phyloP scores from a whole-genome alignment of 2,329 filamentous ascomycete genomes.

The Xylaria sp. region DNA sequence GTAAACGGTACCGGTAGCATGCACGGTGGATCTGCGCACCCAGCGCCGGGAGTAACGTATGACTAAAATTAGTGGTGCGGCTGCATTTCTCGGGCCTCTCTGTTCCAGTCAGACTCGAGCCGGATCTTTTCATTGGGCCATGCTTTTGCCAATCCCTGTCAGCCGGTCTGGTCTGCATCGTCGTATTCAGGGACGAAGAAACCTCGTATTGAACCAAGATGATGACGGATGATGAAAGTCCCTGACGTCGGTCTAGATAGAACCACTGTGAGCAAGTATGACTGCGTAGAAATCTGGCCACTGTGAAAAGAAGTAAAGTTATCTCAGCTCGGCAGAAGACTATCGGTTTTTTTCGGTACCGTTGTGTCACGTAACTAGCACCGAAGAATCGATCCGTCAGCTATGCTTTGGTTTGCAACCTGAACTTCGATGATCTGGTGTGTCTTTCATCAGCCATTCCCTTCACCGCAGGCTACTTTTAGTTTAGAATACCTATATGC shows the following conservation, averaged over 20 bases:
- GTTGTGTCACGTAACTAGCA: constrained; percentile 8
- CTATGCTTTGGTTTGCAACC: neutral
- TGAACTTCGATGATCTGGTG: neutral
- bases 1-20: neutral
- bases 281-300: neutral
- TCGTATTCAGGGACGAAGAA: neutral
- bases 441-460: neutral
- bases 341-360: neutral
- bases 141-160: too few species aligned
- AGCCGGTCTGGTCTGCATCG: neutral
- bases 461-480: neutral
- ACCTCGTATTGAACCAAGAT: neutral
- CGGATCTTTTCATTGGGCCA: neutral
- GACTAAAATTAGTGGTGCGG: constrained; percentile 6
- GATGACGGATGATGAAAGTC: neutral
- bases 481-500: neutral
- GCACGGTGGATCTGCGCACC: constrained; percentile 4
- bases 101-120: neutral
- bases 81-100: neutral
- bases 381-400: constrained; percentile 10
- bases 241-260: neutral
- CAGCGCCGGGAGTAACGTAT: constrained; percentile 2
- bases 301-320: neutral
- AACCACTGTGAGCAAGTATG: too few species aligned
- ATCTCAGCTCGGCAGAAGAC: neutral